A percentile compares a stretch with the other conserved stretches of the same genome.
phyloP scores from a whole-genome alignment of 2,329 filamentous ascomycete genomes.

The Monosporascus sp. region DNA sequence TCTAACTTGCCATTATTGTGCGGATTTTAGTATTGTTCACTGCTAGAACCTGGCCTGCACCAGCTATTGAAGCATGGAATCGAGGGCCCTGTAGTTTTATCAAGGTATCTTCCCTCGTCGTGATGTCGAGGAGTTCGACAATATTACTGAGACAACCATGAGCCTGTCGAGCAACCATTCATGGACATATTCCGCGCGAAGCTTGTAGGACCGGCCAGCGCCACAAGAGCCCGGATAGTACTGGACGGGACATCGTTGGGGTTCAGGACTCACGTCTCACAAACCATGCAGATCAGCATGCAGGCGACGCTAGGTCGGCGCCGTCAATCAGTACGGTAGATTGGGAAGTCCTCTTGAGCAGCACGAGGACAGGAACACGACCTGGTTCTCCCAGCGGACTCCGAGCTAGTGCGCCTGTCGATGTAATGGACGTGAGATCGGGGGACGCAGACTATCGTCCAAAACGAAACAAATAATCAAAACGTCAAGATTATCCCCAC shows the following conservation, averaged over 20 bases:
- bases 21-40: background rate
- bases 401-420: too few relatives aligned
- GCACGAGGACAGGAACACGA: too few relatives aligned
- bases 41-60: background rate
- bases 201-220: background rate
- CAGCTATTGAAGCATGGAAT: background rate
- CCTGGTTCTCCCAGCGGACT: too few relatives aligned
- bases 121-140: background rate
- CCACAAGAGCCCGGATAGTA: background rate
- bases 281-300: background rate
- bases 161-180: background rate
- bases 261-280: background rate
- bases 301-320: background rate
- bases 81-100: background rate
- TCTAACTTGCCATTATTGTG: background rate
- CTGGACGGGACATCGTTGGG: background rate
- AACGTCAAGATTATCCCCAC: too few relatives aligned
- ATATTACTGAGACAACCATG: too few relatives aligned
- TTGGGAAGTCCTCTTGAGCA: too few relatives aligned
- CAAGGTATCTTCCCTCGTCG: background rate
- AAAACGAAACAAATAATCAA: too few relatives aligned
- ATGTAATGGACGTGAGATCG: too few relatives aligned
- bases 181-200: background rate
- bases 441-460: too few relatives aligned
- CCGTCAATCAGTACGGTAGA: background rate